Percentiles rank a stretch among this genome's conserved stretches.
These are phyloP conservation scores for Microbotryum saponariae DNA, from an alignment of 1,284 basidiomycete genomes.

Conservation along the genomic window DNA sequence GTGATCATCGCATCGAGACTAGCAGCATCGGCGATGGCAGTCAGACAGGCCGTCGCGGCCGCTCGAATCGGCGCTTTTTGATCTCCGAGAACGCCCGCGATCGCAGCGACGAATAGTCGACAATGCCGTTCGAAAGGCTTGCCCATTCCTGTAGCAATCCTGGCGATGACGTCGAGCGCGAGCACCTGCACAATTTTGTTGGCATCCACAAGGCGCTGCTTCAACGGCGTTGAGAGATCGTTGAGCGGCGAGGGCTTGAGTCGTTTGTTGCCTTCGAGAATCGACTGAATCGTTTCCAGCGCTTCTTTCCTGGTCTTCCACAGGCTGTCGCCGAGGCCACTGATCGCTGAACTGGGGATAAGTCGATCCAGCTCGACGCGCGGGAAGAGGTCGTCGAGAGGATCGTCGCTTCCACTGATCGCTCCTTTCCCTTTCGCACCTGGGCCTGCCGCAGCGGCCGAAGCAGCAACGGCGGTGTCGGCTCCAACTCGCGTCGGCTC, in stretches of 20 bases:
- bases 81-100: constrained; percentile 81
- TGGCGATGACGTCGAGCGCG: constrained; percentile 80
- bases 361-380: constrained; percentile 86
- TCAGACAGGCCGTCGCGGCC: constrained; percentile 68
- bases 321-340: constrained; percentile 71
- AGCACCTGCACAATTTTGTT: constrained; percentile 90
- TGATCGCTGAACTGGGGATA: constrained; percentile 72
- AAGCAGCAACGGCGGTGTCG: constrained; percentile 47
- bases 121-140: constrained; percentile 87
- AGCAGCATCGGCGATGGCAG: constrained; percentile 75
- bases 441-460: constrained; percentile 38
- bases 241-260: constrained; percentile 77
- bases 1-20: constrained; percentile 72
- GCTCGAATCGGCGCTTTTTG: constrained; percentile 82
- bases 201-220: constrained; percentile 78
- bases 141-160: constrained; percentile 88
- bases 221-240: constrained; percentile 81
- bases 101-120: constrained; percentile 64
- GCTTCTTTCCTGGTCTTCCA: constrained; percentile 99
- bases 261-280: constrained; percentile 84
- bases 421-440: constrained; percentile 41
- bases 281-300: constrained; percentile 71
- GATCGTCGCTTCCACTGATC: constrained; percentile 49
- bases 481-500: constrained; percentile 68
- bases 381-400: constrained; percentile 88